Evolutionary conservation across 1,284 basidiomycete genomes (phyloP), one percentile per base, ranked within the genome.

Genomic region (Microbotryum saponariae): DNA sequence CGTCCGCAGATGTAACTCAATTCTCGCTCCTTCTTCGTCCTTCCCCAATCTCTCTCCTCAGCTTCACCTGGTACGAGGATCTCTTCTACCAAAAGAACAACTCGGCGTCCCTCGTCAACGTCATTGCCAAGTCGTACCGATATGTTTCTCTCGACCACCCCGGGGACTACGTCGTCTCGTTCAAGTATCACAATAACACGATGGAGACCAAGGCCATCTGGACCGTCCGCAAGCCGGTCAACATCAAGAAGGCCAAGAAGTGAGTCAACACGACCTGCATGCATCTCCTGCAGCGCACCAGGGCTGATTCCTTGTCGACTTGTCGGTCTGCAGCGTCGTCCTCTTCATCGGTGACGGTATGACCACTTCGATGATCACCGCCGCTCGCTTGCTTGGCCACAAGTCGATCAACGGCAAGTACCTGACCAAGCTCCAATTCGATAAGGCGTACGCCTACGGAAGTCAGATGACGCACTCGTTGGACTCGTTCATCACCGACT

Each of bases 371-470:
- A 68, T 69, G 67, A 51, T 68, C 54, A 67, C 69, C 16, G 72
- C 77, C 42, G 77, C 77, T 1, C 74, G 77, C 47, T 68, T 78
- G 48, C 70, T 78, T 45, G 77, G 74, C 9, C 77, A 78, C 74
- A 78, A 78, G 73, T 74, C 71, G 6, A 71, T 78, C 73, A 78
- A 78, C 68, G 77, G 77, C 31, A 74, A 74, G 58, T 78, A 78
- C 72, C 72, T 77, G 65, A 64, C 66, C 44, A 64, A 56, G 53
- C 63, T 78, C 50, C 65, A 66, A 59, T 25, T 78, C 25, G 77
- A 78, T 66, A 63, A 73, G 21, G 51, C 66, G 12, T 60, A 62
- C 10, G 58, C 59, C 33, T 62, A 71, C 47, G 72, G 72, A 20
- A 58, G 64, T 50, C 73, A 74, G 54, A 71, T 70, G 68, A 73